These are phyloP conservation scores for Leishmania tarentolae DNA, from an alignment of 208 protist species.

Conservation along the genomic window DNA sequence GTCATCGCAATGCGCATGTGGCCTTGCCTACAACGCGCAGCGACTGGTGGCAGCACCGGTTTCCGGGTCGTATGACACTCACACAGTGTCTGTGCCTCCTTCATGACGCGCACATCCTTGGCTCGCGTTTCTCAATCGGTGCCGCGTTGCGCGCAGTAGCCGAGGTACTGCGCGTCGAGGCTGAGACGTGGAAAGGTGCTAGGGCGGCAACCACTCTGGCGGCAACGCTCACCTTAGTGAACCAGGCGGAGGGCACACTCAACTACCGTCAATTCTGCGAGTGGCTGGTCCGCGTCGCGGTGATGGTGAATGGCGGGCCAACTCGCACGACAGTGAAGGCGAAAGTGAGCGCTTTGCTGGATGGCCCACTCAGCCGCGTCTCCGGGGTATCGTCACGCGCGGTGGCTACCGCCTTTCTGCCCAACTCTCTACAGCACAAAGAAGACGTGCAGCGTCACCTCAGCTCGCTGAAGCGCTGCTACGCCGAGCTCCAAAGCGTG, in stretches of 20 bases:
- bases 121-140: conserved; percentile 46
- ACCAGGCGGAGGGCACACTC: conserved; percentile 45
- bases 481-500: conserved; percentile 35
- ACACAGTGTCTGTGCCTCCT: conserved; percentile 74
- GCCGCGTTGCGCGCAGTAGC: conserved; percentile 58
- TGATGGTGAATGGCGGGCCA: conserved; percentile 49
- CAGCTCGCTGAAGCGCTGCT: conserved; percentile 26
- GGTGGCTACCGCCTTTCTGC: conserved; percentile 28
- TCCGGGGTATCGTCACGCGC: conserved; percentile 11
- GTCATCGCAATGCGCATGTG: conserved; percentile 35
- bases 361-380: conserved; percentile 26
- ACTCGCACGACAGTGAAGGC: conserved; percentile 30
- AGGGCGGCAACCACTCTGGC: conserved; percentile 3
- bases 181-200: conserved; percentile 1
- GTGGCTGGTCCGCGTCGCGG: conserved; percentile 66
- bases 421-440: conserved; percentile 38
- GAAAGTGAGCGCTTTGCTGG: conserved; percentile 60
- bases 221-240: conserved; percentile 26
- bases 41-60: conserved; percentile 80
- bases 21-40: conserved; percentile 55
- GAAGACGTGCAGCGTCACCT: conserved; percentile 30
- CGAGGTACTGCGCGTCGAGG: conserved; percentile 39
- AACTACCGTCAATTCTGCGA: conserved; percentile 89
- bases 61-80: conserved; percentile 61
- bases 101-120: conserved; percentile 57